These are phyloP conservation scores for Pyricularia grisea DNA, from an alignment of 2,329 filamentous ascomycete species.

Conservation along the genomic window DNA sequence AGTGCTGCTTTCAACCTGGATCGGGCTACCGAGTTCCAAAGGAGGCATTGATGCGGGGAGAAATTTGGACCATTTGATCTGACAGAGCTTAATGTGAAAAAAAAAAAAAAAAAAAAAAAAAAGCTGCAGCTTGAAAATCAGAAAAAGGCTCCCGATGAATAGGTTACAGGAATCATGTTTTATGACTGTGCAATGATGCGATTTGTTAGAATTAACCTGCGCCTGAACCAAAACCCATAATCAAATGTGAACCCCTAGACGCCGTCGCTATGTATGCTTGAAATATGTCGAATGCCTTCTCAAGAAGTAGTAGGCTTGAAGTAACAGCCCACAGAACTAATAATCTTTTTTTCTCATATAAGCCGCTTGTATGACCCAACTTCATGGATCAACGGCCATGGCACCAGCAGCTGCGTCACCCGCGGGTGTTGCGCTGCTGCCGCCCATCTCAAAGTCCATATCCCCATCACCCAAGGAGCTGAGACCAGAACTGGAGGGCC, in stretches of 20 bases:
- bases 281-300: background rate
- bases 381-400: background rate
- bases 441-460: conserved; percentile 21
- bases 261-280: conserved; percentile 30
- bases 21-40: conserved; percentile 27
- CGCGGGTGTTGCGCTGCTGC: background rate
- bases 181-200: background rate
- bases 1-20: conserved; percentile 66
- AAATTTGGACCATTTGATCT: background rate
- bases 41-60: conserved; percentile 5
- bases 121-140: no score
- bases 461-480: conserved; percentile 44
- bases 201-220: background rate
- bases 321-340: background rate
- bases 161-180: background rate
- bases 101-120: no score
- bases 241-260: conserved; percentile 17
- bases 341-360: background rate
- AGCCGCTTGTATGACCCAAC: background rate
- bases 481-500: conserved; percentile 43
- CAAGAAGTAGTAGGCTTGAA: background rate
- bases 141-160: background rate
- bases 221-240: background rate
- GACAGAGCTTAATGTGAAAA: background rate
- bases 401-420: background rate